Evolutionary conservation across 208 protist species (phyloP), one percentile per base, ranked within the genome.

Genomic region (Leishmania martiniquensis): DNA sequence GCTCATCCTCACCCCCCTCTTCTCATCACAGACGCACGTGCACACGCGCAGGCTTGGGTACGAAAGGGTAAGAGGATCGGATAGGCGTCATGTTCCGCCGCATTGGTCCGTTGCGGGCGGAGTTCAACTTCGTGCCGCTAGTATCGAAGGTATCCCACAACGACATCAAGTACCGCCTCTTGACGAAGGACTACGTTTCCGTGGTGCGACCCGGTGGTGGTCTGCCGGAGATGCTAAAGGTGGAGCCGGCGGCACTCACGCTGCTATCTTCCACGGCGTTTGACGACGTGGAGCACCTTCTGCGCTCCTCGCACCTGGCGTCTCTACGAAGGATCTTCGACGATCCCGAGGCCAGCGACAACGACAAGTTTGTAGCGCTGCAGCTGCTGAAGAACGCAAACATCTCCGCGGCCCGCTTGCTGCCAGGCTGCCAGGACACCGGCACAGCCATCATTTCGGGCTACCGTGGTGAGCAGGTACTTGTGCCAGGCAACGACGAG

Each of bases 371-470:
- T 77, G 98, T 99, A 17, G 98, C 97, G n/a, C 83, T 99, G 60
- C 92, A 99, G 87, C 87, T 99, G 47, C 91, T 99, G 37, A 99
- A 99, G 85, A 99, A 99, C 85, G 98, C 98, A 15, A 97, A 97
- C 85, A 98, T 99, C 82, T 93, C 98, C 34, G 85, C 95, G 2
- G 94, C 78, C 20, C 90, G 95, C 57, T 85, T 96, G 57, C 93
- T 99, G 17, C 98, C 98, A 25, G 87, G 91, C 51, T 99, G 97
- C 89, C 98, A 99, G 88, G 98, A 99, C 85, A 99, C 98, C 9
- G 98, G 98, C 70, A 99, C 98, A 44, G 98, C 97, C 20, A 99
- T 99, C 90, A 92, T 99, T 67, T 89, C 93, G 44, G 98, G 96
- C 49, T 98, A 99, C 90, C 93, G 96, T 63, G 98, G 98, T 29